These are phyloP conservation scores for Sporothrix humicola DNA, from an alignment of 2,329 filamentous ascomycete species.

Conservation along the genomic window DNA sequence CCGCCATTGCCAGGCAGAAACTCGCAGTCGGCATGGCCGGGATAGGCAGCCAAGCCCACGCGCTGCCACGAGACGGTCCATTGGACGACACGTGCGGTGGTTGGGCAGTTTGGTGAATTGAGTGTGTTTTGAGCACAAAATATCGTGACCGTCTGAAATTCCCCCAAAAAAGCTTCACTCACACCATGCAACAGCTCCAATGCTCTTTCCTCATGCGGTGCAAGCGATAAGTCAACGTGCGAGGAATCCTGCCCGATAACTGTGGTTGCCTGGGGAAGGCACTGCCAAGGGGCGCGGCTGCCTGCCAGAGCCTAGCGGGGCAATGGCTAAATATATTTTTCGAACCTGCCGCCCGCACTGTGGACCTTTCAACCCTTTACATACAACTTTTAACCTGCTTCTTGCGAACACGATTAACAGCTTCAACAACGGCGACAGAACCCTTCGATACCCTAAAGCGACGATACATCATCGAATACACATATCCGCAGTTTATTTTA, in stretches of 20 bases:
- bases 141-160: conserved; percentile 1
- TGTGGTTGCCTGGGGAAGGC: conserved; percentile 16
- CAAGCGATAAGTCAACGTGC: conserved; percentile 31
- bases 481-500: too few relatives aligned
- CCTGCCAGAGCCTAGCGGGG: conserved; percentile 17
- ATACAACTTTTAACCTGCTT: neutral
- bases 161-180: conserved; percentile 26
- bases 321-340: conserved; percentile 3
- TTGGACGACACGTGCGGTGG: conserved; percentile 5
- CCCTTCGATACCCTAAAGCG: neutral
- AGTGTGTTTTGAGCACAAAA: neutral
- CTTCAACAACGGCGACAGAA: neutral
- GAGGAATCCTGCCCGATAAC: conserved; percentile 29
- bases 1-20: neutral
- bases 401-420: too few relatives aligned
- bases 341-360: neutral
- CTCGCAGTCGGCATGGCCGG: conserved; percentile 24
- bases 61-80: conserved; percentile 35
- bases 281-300: conserved; percentile 16
- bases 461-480: too few relatives aligned
- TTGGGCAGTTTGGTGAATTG: neutral
- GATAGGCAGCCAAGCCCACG: conserved; percentile 34
- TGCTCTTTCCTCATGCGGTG: conserved; percentile 4
- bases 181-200: conserved; percentile 10
- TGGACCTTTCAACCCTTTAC: neutral